These are phyloP conservation scores for Pholiota conissans DNA, from an alignment of 768 basidiomycete genomes.

Conservation along the genomic window DNA sequence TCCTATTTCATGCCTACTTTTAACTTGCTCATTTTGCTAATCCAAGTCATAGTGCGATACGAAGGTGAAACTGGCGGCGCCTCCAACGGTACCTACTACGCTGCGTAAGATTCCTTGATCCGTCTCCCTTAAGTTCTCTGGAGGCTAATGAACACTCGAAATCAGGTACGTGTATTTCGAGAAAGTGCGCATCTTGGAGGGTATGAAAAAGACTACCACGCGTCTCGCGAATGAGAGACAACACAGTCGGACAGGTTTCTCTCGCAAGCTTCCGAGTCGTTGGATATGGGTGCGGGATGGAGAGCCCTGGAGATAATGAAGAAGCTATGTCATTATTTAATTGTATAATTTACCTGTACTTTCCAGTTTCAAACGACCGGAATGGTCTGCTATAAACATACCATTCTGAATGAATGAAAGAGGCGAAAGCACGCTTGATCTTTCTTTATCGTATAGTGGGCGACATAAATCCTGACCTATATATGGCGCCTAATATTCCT, in stretches of 20 bases:
- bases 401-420: too few species aligned
- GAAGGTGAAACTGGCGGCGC: slow-evolving; percentile 40
- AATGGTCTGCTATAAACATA: too few species aligned
- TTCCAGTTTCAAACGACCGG: too few species aligned
- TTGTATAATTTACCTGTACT: too few species aligned
- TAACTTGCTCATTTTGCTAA: background rate
- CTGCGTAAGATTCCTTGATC: slow-evolving; percentile 35
- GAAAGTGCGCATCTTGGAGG: slow-evolving; percentile 43
- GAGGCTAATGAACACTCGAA: background rate
- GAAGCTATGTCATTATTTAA: too few species aligned
- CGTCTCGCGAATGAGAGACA: slow-evolving; percentile 34
- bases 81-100: slow-evolving; percentile 42
- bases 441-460: too few species aligned
- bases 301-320: too few species aligned
- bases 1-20: background rate
- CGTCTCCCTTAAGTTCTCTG: background rate
- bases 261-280: slow-evolving; percentile 27
- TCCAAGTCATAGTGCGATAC: slow-evolving; percentile 35
- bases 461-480: too few species aligned
- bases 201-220: slow-evolving; percentile 47
- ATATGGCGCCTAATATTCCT: too few species aligned
- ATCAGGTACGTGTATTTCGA: slow-evolving; percentile 48
- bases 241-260: slow-evolving; percentile 25
- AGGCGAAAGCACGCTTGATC: too few species aligned
- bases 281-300: slow-evolving; percentile 17